Conservation (phyloP, 2,329 filamentous ascomycete species). For the Karstenula rhodostoma region DNA sequence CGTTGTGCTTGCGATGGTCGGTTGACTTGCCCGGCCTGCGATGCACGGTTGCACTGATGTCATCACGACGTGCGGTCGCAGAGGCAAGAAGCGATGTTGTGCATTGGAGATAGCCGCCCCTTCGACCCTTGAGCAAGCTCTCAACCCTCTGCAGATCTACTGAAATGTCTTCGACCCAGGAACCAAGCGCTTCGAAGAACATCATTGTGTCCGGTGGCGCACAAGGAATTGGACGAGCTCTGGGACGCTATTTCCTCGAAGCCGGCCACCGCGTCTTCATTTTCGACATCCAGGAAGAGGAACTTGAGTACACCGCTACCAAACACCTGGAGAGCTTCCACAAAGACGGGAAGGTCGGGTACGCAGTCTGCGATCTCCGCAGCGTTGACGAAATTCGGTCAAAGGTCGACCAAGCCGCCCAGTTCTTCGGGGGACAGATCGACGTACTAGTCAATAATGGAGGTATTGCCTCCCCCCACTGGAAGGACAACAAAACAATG, state of each 20-base stretch:
- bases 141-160: conserved; percentile 6
- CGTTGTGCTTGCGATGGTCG: neutral
- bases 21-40: neutral
- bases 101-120: conserved; percentile 10
- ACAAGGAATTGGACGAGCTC: conserved; percentile 58
- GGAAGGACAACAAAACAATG: conserved; percentile 58
- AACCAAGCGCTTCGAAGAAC: conserved; percentile 34
- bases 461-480: conserved; percentile 50
- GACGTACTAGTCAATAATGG: conserved; percentile 52
- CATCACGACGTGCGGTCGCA: conserved; percentile 16
- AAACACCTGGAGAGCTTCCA: conserved; percentile 51
- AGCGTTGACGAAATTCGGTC: conserved; percentile 52
- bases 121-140: neutral
- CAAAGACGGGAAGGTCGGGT: conserved; percentile 44
- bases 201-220: conserved; percentile 55
- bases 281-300: conserved; percentile 52
- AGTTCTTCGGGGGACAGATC: conserved; percentile 53
- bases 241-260: conserved; percentile 56
- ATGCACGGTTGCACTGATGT: conserved; percentile 14
- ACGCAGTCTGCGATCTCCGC: conserved; percentile 55
- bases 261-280: conserved; percentile 58
- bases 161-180: conserved; percentile 20
- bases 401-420: conserved; percentile 52
- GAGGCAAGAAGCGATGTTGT: neutral
- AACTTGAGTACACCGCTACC: conserved; percentile 50